Conservation (phyloP, 345 rosid genomes). For the Melaleuca quinquenervia region DNA sequence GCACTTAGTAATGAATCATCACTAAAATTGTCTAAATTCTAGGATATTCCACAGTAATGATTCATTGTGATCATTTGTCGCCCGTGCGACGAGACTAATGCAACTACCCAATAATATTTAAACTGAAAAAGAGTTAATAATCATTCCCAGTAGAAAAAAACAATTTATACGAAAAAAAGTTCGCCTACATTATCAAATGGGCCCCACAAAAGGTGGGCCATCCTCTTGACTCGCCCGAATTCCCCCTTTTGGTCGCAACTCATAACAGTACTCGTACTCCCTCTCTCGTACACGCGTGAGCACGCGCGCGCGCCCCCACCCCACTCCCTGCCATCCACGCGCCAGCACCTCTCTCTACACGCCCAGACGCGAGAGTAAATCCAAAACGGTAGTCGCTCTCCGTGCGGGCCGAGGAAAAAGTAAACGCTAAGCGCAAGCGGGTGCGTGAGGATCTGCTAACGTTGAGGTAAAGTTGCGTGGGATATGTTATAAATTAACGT, state of each 20-base stretch:
- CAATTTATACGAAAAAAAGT: not conserved
- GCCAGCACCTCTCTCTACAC: not conserved
- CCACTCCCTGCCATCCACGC: not conserved
- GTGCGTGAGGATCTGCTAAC: too few species aligned
- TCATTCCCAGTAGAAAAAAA: not conserved
- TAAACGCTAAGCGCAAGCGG: not conserved
- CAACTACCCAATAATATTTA: not conserved
- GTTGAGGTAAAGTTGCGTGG: not conserved
- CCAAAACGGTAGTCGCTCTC: not conserved
- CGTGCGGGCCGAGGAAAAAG: not conserved
- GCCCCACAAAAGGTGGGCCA: not conserved
- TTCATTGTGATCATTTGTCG: not conserved
- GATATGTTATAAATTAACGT: too few species aligned
- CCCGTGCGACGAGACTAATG: not conserved
- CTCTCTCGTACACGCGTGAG: not conserved
- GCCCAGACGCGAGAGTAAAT: not conserved
- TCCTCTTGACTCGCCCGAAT: not conserved
- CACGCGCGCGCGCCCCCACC: too few species aligned
- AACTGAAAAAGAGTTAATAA: not conserved
- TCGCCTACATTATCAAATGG: not conserved
- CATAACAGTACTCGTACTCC: too few species aligned
- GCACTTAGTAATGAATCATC: not conserved
- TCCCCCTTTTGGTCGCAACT: not conserved
- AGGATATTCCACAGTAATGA: not conserved
- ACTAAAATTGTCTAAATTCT: not conserved